phyloP scores from a whole-genome alignment of 805 yeast species.

The Wickerhamiella australiensis region DNA sequence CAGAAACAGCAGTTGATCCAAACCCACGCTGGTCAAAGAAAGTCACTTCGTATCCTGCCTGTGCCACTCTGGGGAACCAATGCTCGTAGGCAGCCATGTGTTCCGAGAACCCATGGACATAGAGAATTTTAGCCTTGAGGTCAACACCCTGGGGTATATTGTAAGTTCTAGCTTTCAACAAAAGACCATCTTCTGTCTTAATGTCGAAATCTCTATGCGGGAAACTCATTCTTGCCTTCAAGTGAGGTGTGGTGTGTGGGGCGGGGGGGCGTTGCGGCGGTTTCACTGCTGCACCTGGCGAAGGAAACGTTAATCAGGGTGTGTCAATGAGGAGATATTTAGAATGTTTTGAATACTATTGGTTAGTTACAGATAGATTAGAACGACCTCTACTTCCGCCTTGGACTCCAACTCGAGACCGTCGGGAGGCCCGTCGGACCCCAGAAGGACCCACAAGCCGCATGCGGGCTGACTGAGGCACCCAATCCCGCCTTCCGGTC shows the following conservation, averaged over 20 bases:
- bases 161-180: conserved; percentile 15
- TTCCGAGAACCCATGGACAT: conserved; percentile 32
- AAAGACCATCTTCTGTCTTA: conserved; percentile 18
- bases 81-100: conserved; percentile 25
- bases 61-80: conserved; percentile 24
- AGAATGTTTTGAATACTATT: too few relatives aligned
- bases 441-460: too few relatives aligned
- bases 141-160: conserved; percentile 17
- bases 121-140: conserved; percentile 25
- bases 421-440: not conserved
- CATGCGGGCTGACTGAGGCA: not conserved
- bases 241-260: not conserved
- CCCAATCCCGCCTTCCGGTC: too few relatives aligned
- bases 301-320: not conserved
- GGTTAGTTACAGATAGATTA: too few relatives aligned
- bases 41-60: conserved; percentile 28
- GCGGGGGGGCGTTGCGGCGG: not conserved
- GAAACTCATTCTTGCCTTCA: not conserved
- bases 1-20: conserved; percentile 26
- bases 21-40: conserved; percentile 33
- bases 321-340: too few relatives aligned
- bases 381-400: too few relatives aligned
- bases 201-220: conserved; percentile 15
- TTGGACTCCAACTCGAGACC: not conserved
- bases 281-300: not conserved